Evolutionary conservation across 2,329 filamentous ascomycete species (phyloP), one percentile per base, ranked within the genome.

Genomic region (Cadophora gregata): DNA sequence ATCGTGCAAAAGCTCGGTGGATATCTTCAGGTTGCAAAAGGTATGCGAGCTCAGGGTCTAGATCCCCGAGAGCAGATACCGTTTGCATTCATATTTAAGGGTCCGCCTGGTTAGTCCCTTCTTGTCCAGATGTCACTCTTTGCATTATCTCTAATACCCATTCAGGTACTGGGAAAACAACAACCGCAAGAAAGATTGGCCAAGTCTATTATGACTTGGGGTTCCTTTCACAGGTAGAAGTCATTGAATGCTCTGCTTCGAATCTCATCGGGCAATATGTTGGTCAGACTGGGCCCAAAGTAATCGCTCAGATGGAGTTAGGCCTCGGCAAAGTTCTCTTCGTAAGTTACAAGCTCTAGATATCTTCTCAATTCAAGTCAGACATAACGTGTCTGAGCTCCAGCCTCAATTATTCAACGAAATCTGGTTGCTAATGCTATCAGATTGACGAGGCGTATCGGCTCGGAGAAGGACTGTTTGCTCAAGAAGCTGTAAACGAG

Each of bases 181-280:
- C 88, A 0, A 92, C 85, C 0, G 92, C 92, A 0, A 80, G 84
- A n/a, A 90, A 89, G 68, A 91, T 94, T 83, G 91, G 91, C 3
- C 85, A 92, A 68, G 81, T 94, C 0, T 94, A 87, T 73, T 93
- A 92, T 73, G 88, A 93, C 71, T 86, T 93, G 82, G 90, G 90
- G 0, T 85, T 93, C 38, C 78, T 94, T 0, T 78, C 85, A 0
- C 81, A 80, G 0, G 83, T 81, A 0, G 84, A 89, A 29, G 88
- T 93, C 0, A 75, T 88, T 0, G 88, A 93, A 63, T 86, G 83
- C 55, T 93, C 91, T 0, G 88, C 89, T 0, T 86, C 87, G 0
- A 90, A 93, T 38, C 75, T 94, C 0, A 81, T 94, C 0, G 91
- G 87, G 0, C 80, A 90, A 67, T 93, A 87, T 67, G 72, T 92